Percentiles rank a stretch among this genome's conserved stretches.
Conservation (phyloP, 2,329 filamentous ascomycete genomes). For the Phialophora expanda region DNA sequence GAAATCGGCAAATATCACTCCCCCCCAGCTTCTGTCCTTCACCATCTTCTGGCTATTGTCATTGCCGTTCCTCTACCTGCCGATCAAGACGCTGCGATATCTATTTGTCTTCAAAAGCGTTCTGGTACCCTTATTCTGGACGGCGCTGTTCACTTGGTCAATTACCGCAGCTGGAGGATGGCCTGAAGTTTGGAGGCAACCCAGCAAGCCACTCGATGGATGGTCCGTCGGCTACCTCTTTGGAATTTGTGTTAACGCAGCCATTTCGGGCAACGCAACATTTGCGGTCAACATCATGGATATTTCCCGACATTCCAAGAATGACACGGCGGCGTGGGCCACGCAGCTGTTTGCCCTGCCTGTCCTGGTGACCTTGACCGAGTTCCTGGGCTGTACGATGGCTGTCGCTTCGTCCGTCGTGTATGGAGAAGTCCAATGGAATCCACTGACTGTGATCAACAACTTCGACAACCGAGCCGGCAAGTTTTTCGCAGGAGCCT, state of each 20-base stretch:
- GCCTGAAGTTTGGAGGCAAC: conserved; percentile 23
- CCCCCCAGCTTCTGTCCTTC: conserved; percentile 61
- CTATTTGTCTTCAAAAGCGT: conserved; percentile 43
- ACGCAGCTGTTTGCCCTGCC: conserved; percentile 54
- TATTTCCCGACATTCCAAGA: conserved; percentile 50
- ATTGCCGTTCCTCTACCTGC: conserved; percentile 48
- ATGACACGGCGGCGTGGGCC: conserved; percentile 45
- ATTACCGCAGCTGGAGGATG: conserved; percentile 24
- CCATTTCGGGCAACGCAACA: conserved; percentile 39
- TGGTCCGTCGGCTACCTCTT: conserved; percentile 23
- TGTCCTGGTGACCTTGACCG: conserved; percentile 56
- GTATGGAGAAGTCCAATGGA: conserved; percentile 49
- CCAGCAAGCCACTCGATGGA: conserved; percentile 15
- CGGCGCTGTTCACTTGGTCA: conserved; percentile 27
- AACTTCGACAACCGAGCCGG: conserved; percentile 44
- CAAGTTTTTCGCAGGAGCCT: conserved; percentile 58
- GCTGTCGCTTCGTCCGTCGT: conserved; percentile 54
- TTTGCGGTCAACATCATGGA: conserved; percentile 59
- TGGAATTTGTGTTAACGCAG: conserved; percentile 28
- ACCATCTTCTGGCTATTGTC: conserved; percentile 61
- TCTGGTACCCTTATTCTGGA: conserved; percentile 31
- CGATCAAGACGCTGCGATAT: conserved; percentile 41
- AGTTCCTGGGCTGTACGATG: conserved; percentile 61
- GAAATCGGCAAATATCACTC: conserved; percentile 58
- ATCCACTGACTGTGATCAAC: conserved; percentile 50